Evolutionary conservation across 129 eudicot genomes (phyloP), one percentile per base, ranked within the genome.

Genomic region (Helianthus tuberosus): DNA sequence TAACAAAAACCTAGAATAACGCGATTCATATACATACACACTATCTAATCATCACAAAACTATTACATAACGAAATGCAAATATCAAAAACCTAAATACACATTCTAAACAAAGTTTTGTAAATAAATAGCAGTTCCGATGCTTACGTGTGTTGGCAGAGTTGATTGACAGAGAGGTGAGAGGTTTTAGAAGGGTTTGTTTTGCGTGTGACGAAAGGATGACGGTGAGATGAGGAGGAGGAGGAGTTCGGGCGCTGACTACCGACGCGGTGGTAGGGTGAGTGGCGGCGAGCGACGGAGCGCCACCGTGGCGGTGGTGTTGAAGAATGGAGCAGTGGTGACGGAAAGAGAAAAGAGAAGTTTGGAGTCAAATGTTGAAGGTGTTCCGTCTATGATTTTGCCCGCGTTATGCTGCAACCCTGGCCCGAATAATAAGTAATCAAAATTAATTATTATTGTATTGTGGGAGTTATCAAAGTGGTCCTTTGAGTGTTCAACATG

Each of bases 321-420:
- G 23, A 62, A 58, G 69, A 76, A 68, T 68, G 62, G 20, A 76
- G 68, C 80, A 68, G 75, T 69, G 74, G 62, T 44, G 17, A 44
- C 27, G 5, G 67, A 43, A 43, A 60, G 68, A 59, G 69, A 25
- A 59, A 59, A 17, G 47, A 59, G 68, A 58, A 49, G 79, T 74
- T 58, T 63, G 62, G 64, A 74, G 79, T 74, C 79, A 64, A 74
- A 61, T 74, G 79, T 50, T 64, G 49, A 77, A 75, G 64, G 65
- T 77, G 71, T 77, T 77, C 9, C 81, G 75, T 77, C 35, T 77
- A 13, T 59, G 81, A 77, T 69, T 77, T 77, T 77, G 81, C 81
- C 81, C 81, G 80, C 80, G 74, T 76, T 76, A 11, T 16, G 39
- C 75, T 77, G 69, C 64, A 77, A 77, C 81, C 76, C 76, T 58